Base-by-base conservation (phyloP, 441 rosid species). In the Adansonia rubrostipa region DNA sequence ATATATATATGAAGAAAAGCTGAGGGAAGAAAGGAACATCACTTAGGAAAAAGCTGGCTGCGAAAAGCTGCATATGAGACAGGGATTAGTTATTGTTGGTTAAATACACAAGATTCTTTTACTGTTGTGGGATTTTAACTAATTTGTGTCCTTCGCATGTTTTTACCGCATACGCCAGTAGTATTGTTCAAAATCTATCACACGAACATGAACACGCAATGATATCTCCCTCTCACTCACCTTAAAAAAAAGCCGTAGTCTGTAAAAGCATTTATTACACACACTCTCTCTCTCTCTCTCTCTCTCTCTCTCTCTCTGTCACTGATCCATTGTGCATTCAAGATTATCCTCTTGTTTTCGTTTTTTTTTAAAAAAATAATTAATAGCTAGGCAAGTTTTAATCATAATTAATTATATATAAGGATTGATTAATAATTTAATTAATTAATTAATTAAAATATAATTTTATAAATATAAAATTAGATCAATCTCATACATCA, bases 181-280 rank as follows among this genome's bases (percentile, higher is more conserved):
- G 0, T 4, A 19, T 24, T 8, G 14, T 17, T 33, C 14, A 7
- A 62, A 44, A 36, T 17, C 50, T 42, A 1, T 72, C 65, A 56
- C 51, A 72, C 56, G 51, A 72, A 72, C 50, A 72, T 72, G 51
- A 72, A 72, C 33, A 15, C 20, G n/a, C 56, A 45, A 45, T 19
- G 40, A 13, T 69, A 20, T 24, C 22, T 65, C 48, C 0, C 5
- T 53, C 17, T 10, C 40, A 0, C 0, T 0, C 1, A 14, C 2
- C 6, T 28, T 0, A 13, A 64, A 65, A 42, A 36, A 36, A 40
- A 65, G 22, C 47, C 13, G 56, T 14, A 69, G 19, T 40, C 19
- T 66, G 71, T 9, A 48, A 22, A 69, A 42, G 67, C 22, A 24
- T 70, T 70, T 51, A 50, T 50, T 70, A 9, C 6, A 24, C n/a